A percentile compares a stretch with the other conserved stretches of the same genome.
These are phyloP conservation scores for Herpetomonas tarakana DNA, from an alignment of 208 protist species.

Conservation along the genomic window DNA sequence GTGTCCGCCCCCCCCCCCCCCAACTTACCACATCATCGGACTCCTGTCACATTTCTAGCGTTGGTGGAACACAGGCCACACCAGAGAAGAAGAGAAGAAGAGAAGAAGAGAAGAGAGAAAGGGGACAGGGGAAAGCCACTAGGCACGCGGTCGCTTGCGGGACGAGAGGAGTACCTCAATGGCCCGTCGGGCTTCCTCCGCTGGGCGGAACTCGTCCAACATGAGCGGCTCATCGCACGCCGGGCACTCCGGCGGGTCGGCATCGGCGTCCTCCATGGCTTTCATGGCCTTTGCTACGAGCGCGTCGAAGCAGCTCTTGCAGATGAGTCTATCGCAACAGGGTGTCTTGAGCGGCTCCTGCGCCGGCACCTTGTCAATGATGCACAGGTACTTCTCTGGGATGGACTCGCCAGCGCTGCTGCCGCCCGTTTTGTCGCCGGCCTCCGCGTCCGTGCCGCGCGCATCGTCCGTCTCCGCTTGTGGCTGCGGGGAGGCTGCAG, in stretches of 20 bases:
- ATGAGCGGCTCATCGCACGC: constrained; percentile 62
- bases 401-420: constrained; percentile 1
- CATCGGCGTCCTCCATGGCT: constrained; percentile 25
- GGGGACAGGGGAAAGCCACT: too few species aligned
- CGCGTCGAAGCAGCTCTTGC: constrained; percentile 58
- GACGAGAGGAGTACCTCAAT: constrained; percentile 28
- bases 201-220: constrained; percentile 62
- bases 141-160: constrained; percentile 24
- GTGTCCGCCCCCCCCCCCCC: too few species aligned
- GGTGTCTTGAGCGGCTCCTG: constrained; percentile 62
- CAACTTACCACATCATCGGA: too few species aligned
- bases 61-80: too few species aligned
- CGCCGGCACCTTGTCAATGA: constrained; percentile 48
- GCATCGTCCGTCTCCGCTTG: neutral
- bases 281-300: constrained; percentile 54
- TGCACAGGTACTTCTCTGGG: constrained; percentile 21
- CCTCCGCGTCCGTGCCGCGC: neutral
- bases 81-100: too few species aligned
- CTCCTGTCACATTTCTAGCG: too few species aligned
- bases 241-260: constrained; percentile 47
- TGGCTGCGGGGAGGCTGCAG: neutral
- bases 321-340: constrained; percentile 64
- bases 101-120: too few species aligned
- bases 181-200: constrained; percentile 44
- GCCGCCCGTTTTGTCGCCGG: neutral